Evolutionary conservation across 2,329 filamentous ascomycete genomes (phyloP).

Genomic region (Fusarium heterosporum): DNA sequence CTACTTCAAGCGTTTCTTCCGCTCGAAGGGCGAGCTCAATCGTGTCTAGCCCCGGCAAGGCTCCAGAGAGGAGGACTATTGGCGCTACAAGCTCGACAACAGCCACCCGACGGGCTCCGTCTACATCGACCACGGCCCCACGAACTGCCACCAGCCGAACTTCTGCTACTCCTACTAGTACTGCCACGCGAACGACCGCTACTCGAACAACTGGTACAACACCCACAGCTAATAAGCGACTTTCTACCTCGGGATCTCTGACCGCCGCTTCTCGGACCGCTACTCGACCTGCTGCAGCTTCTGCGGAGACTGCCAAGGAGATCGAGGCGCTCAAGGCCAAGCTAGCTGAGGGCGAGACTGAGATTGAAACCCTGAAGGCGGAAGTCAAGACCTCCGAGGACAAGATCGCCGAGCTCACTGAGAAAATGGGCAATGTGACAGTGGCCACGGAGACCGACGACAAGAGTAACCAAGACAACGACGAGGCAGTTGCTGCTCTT

Average conservation of each 20-base stretch:
- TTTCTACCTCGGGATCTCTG: slow-evolving; percentile 62
- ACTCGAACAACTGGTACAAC: slow-evolving; percentile 56
- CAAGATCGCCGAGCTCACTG: slow-evolving; percentile 66
- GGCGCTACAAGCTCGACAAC: slow-evolving; percentile 49
- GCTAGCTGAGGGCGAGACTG: slow-evolving; percentile 67
- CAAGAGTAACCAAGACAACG: slow-evolving; percentile 57
- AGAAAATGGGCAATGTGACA: slow-evolving; percentile 60
- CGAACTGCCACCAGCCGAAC: slow-evolving; percentile 52
- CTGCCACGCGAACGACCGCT: slow-evolving; percentile 43
- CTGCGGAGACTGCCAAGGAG: slow-evolving; percentile 63
- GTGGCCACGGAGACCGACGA: slow-evolving; percentile 55
- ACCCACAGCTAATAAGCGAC: slow-evolving; percentile 63
- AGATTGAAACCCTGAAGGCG: slow-evolving; percentile 67
- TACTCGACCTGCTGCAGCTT: slow-evolving; percentile 56
- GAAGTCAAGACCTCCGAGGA: slow-evolving; percentile 67
- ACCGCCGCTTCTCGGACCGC: slow-evolving; percentile 53
- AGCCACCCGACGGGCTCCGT: slow-evolving; percentile 51
- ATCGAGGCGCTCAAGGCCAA: slow-evolving; percentile 71
- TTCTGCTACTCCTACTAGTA: slow-evolving; percentile 24
- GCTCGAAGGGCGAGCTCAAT: slow-evolving; percentile 60
- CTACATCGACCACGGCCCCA: slow-evolving; percentile 50
- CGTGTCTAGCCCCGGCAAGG: slow-evolving; percentile 54
- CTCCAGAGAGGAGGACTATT: slow-evolving; percentile 53
- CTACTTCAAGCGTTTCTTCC: slow-evolving; percentile 52
- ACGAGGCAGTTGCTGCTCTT: slow-evolving; percentile 58